phyloP scores from a whole-genome alignment of 1,139 yeast species.

The Nakaseomyces delphensis region DNA sequence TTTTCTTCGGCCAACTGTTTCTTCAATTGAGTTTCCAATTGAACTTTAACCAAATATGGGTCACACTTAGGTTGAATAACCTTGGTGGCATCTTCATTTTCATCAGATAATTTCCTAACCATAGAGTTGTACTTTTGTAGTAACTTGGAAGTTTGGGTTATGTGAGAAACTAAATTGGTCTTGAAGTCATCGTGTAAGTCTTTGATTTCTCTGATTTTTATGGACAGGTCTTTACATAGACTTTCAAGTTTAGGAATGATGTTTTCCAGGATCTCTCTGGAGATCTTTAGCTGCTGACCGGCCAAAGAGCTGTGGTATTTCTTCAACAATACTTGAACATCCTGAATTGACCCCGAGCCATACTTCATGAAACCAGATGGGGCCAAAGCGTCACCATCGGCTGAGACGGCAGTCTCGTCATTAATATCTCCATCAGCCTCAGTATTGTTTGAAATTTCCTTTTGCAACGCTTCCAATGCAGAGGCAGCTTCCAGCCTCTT shows the following conservation, averaged over 20 bases:
- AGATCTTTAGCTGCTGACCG: slow-evolving; percentile 38
- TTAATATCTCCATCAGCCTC: slow-evolving; percentile 4
- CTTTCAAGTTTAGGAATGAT: slow-evolving; percentile 62
- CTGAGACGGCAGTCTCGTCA: slow-evolving; percentile 9
- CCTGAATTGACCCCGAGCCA: slow-evolving; percentile 41
- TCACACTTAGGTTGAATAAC: slow-evolving; percentile 36
- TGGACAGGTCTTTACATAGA: slow-evolving; percentile 51
- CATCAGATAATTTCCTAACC: slow-evolving; percentile 25
- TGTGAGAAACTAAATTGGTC: slow-evolving; percentile 25
- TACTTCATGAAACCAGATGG: slow-evolving; percentile 43
- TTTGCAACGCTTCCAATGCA: not conserved
- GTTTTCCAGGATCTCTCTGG: slow-evolving; percentile 46
- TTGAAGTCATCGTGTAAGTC: slow-evolving; percentile 28
- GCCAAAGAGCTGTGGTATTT: slow-evolving; percentile 39
- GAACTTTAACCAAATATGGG: slow-evolving; percentile 56
- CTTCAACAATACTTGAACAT: slow-evolving; percentile 39
- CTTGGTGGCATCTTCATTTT: not conserved
- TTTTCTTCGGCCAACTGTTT: slow-evolving; percentile 59
- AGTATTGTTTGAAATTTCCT: not conserved
- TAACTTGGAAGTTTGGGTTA: slow-evolving; percentile 35
- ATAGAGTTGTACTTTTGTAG: slow-evolving; percentile 37
- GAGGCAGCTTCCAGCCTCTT: not conserved
- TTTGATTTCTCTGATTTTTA: slow-evolving; percentile 49
- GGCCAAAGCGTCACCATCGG: slow-evolving; percentile 18
- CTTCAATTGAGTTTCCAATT: slow-evolving; percentile 57